Evolutionary conservation across 768 basidiomycete species (phyloP), one percentile per base, ranked within the genome.

Genomic region (Boletus eberwhitei): DNA sequence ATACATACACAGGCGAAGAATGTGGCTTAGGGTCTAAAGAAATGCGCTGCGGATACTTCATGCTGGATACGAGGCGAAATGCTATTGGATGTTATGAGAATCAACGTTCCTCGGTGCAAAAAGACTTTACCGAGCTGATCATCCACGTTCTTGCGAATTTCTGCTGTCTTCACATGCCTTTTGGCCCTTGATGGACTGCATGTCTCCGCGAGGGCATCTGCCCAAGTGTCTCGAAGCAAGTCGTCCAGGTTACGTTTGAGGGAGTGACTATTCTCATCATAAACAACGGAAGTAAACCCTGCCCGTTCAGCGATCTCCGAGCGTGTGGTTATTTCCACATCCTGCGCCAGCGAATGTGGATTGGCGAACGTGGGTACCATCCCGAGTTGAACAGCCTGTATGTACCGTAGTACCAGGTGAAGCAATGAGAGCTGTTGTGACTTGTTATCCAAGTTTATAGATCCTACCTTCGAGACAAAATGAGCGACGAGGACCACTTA

Each of bases 21-120:
- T 65, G 70, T 13, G 77, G 75, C 55, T 73, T 77, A 0, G 77
- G 77, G 13, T 70, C 60, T 13, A 80, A 59, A n/a, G 73, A 77
- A 37, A 84, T 66, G n/a, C 53, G 58, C n/a, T 67, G 63, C 0
- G 76, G 74, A 19, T 14, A 26, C 50, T 59, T 59, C 52, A 36
- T 58, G 48, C 59, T 61, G 2, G 82, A 83, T 16, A 83, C 57
- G 21, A 84, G 74, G 16, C 80, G 77, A 57, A 84, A 83, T 32
- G 67, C 80, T 83, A 35, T 19, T 35, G 34, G 29, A 37, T 29
- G 29, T 13, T 42, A 4, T 48, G 21, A 50, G 34, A 34, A 32
- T 19, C 29, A 43, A 42, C 59, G 24, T 3, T 31, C 0, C 39
- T 17, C 31, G 34, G n/a, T 34, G 37, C 11, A 34, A 16, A 37